These are phyloP conservation scores for Xylariaceae sp. DNA, from an alignment of 2,329 filamentous ascomycete genomes.

Conservation along the genomic window DNA sequence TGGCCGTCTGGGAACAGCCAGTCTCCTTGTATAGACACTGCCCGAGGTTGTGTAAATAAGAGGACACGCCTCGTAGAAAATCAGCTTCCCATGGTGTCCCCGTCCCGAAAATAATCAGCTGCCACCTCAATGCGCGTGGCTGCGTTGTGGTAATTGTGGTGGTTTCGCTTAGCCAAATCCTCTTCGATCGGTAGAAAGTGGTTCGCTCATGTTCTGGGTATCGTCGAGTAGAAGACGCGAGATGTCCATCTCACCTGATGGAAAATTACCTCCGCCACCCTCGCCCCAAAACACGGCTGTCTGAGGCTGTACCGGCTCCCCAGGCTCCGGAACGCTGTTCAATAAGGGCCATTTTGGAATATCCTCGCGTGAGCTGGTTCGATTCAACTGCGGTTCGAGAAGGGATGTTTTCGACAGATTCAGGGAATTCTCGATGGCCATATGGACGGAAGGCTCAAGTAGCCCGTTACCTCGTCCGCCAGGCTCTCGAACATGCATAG, in stretches of 20 bases:
- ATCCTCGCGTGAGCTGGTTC: conserved; percentile 44
- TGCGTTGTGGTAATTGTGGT: neutral
- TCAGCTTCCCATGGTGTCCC: neutral
- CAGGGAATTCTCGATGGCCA: conserved; percentile 44
- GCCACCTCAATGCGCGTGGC: neutral
- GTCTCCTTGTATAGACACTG: neutral
- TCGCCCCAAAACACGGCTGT: conserved; percentile 44
- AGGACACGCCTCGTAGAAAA: neutral
- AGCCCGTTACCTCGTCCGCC: conserved; percentile 37
- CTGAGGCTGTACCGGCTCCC: conserved; percentile 35
- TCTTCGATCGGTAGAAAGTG: conserved; percentile 25
- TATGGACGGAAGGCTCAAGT: conserved; percentile 49
- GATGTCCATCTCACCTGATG: conserved; percentile 56
- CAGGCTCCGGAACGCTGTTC: conserved; percentile 27
- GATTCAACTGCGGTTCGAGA: conserved; percentile 38
- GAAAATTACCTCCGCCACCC: conserved; percentile 33
- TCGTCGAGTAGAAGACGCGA: conserved; percentile 56
- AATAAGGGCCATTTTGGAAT: conserved; percentile 40
- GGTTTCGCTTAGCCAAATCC: conserved; percentile 25
- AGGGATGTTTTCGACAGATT: conserved; percentile 36
- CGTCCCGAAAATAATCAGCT: neutral
- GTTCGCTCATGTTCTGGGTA: conserved; percentile 30
- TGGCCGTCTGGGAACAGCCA: neutral
- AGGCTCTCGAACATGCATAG: conserved; percentile 42
- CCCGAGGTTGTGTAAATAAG: neutral